Evolutionary conservation across 116 monocot species (phyloP), one percentile per base, ranked within the genome.

Genomic region (Zostera marina): DNA sequence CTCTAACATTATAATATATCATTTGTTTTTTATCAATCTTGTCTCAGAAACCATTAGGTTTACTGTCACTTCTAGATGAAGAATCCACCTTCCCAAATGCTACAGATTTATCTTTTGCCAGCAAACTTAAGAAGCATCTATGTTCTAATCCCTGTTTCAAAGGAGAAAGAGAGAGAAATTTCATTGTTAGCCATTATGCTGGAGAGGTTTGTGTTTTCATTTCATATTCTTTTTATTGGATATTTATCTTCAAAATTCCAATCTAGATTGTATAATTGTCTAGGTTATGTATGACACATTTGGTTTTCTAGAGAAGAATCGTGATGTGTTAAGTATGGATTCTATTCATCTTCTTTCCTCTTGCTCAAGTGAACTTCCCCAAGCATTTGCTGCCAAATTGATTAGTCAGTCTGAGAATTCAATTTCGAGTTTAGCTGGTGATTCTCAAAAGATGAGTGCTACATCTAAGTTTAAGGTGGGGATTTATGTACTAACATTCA

Each of bases 31-130:
- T 21, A 39, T 42, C 42, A 21, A 12, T 21, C 44, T 53, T 54
- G 14, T 41, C 68, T 70, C 79, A 91, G 91, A 96, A 85, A 69
- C 96, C 96, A 69, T 63, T 96, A 51, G 96, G 96, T 16, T 72
- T 96, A 54, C 69, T 96, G 42, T 96, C 96, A 45, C 77, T 96
- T 63, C 70, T 96, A 65, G 89, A 96, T 70, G 96, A 96, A 64
- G 96, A 96, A 63, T 96, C 96, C 15, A 89, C 80, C 40, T 96
- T 96, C 54, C 89, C 96, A 32, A 85, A 96, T 76, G 89, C 77
- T 16, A 89, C 85, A 17, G 96, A 96, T 78, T 71, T 82, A 42
- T 82, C 85, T 52, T 82, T 96, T 73, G 96, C 85, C 12, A 77
- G 74, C 68, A 96, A 96, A 55, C 76, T 96, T 61, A 80, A 85